A percentile compares a stretch with the other conserved stretches of the same genome.
phyloP scores from a whole-genome alignment of 352 stramenopile genomes.

The Pythium sp. region DNA sequence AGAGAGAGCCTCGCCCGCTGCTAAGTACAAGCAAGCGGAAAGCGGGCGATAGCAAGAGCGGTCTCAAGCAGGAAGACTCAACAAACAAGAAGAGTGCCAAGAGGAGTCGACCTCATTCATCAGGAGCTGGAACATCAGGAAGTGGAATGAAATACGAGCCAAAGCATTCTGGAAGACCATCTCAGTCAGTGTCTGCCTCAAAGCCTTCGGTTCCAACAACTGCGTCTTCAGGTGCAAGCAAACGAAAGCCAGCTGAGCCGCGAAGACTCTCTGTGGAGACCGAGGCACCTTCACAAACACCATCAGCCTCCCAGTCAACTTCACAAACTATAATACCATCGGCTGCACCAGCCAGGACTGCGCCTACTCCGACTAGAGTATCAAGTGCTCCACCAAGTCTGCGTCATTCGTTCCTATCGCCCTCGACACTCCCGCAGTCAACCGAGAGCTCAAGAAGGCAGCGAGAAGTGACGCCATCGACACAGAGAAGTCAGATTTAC shows the following conservation, averaged over 20 bases:
- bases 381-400: neutral
- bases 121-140: neutral
- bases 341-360: neutral
- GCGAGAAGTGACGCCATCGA: neutral
- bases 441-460: neutral
- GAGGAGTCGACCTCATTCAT: neutral
- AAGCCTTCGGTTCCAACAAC: neutral
- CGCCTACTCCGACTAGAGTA: neutral
- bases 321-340: neutral
- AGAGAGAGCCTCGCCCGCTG: conserved; percentile 22
- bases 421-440: neutral
- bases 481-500: neutral
- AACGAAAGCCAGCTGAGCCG: conserved; percentile 7
- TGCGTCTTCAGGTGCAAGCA: neutral
- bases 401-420: conserved; percentile 15
- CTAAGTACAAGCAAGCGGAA: conserved; percentile 26
- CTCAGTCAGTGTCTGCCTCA: neutral
- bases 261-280: conserved; percentile 4
- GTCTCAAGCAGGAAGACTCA: neutral
- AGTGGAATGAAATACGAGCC: conserved; percentile 7
- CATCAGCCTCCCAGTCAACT: neutral
- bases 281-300: neutral
- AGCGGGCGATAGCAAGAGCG: neutral
- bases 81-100: conserved; percentile 10
- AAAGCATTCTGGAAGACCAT: neutral